Conservation (phyloP, 192 early-diverging fungal species). For the Mortierella alpina region DNA sequence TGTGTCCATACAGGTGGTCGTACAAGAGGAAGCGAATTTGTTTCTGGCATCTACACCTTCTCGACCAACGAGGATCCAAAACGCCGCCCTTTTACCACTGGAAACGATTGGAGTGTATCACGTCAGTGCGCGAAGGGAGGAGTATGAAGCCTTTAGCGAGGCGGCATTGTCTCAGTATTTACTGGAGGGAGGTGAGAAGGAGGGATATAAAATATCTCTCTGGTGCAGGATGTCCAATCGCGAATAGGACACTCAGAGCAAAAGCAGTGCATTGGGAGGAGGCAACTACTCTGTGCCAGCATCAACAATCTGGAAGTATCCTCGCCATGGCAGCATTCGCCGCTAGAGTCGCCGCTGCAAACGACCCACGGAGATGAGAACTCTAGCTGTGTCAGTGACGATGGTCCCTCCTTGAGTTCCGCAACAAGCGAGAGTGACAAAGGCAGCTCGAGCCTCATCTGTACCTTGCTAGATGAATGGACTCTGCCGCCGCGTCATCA, state of each 20-base stretch:
- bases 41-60: not conserved
- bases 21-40: slow-evolving; percentile 30
- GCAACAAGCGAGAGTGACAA: slow-evolving; percentile 30
- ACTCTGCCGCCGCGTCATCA: not conserved
- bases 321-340: slow-evolving; percentile 4
- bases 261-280: too few species aligned
- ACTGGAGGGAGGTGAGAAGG: slow-evolving; percentile 12
- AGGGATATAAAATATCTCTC: too few species aligned
- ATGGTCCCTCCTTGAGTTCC: slow-evolving; percentile 16
- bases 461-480: not conserved
- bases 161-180: not conserved
- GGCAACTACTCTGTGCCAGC: not conserved
- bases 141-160: slow-evolving; percentile 3
- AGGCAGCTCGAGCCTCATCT: not conserved
- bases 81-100: slow-evolving; percentile 47
- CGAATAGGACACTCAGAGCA: not conserved
- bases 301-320: slow-evolving; percentile 21
- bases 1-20: slow-evolving; percentile 40
- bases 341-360: too few species aligned
- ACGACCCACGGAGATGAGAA: slow-evolving; percentile 7
- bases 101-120: slow-evolving; percentile 49
- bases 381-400: slow-evolving; percentile 25
- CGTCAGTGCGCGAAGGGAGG: slow-evolving; percentile 10
- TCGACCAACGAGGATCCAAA: slow-evolving; percentile 14
- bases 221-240: too few species aligned